Conservation (phyloP, 176 grass and related monocot species). For the Bolboschoenus planiculmis region DNA sequence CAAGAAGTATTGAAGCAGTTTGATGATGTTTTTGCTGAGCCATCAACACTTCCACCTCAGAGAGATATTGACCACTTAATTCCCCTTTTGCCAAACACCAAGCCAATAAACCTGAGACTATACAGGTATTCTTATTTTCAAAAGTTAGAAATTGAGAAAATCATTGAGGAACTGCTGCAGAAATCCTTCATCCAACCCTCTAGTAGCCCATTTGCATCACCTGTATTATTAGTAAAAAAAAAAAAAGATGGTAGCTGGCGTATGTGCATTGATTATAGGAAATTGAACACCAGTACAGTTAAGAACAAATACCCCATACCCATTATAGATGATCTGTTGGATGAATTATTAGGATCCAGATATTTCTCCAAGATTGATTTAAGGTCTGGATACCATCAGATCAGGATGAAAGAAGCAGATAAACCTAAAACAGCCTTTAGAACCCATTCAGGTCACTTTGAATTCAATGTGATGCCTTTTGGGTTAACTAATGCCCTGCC, state of each 20-base stretch:
- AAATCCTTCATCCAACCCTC: background rate
- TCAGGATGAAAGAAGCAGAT: background rate
- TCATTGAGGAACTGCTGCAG: background rate
- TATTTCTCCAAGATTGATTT: conserved; percentile 5
- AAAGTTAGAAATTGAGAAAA: background rate
- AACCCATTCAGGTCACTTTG: no score
- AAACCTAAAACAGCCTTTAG: no score
- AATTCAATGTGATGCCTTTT: no score
- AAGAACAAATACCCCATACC: conserved; percentile 9
- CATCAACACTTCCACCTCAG: background rate
- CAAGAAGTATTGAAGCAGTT: no score
- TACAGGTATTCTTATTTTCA: background rate
- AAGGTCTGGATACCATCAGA: background rate
- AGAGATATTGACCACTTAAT: background rate
- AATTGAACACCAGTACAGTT: background rate
- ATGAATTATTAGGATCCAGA: background rate
- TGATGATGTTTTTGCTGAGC: background rate
- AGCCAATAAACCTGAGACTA: background rate
- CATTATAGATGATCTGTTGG: background rate
- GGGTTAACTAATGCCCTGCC: no score
- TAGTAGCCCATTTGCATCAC: background rate
- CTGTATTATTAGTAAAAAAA: background rate
- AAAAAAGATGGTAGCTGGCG: background rate
- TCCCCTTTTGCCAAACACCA: background rate
- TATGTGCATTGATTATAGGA: background rate